Evolutionary conservation across 164 flowering plant genomes (phyloP), one percentile per base, ranked within the genome.

Genomic region (Pachysandra terminalis): DNA sequence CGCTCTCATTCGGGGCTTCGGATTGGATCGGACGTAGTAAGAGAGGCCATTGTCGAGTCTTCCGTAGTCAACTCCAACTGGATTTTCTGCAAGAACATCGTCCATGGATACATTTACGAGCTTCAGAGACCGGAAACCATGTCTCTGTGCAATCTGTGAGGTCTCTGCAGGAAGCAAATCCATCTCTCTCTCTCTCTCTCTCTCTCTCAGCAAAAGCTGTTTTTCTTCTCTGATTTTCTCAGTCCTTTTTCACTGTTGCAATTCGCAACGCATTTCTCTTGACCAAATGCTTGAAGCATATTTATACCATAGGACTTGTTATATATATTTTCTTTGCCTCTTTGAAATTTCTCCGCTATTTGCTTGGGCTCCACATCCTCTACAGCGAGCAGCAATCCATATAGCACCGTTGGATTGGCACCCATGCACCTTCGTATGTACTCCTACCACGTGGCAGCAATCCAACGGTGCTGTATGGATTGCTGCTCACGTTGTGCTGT

Each of bases 1-100:
- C 7, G 98, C 97, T 59, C 98, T 68, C 97, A 91, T 91, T 77
- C 74, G 78, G 52, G 98, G 98, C 82, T 93, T 91, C 57, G 97
- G 80, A 76, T 91, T 93, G 67, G 78, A 74, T 13, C 96, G 86
- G 9, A 93, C 98, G 58, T 93, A 93, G 78, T 93, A 93, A 68
- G 10, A 65, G 59, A 93, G 87, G 53, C 98, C 98, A 72, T 93
- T 93, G 22, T 86, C 86, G 41, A 93, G 94, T 35, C 81, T 73
- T 6, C 98, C 98, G 45, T 86, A 87, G 40, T 85, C 86, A 0
- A 81, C 96, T 0, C 97, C 97, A 40, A 76, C 74, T 1, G 97
- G 97, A 15, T 70, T 67, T 21, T 79, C 81, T 0, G 73, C 81
- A 8, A 91, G 80, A 52, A 57, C 71, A 1, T 81, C 82, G 61